phyloP scores from a whole-genome alignment of 768 basidiomycete species.

The Peribolospora baueri region DNA sequence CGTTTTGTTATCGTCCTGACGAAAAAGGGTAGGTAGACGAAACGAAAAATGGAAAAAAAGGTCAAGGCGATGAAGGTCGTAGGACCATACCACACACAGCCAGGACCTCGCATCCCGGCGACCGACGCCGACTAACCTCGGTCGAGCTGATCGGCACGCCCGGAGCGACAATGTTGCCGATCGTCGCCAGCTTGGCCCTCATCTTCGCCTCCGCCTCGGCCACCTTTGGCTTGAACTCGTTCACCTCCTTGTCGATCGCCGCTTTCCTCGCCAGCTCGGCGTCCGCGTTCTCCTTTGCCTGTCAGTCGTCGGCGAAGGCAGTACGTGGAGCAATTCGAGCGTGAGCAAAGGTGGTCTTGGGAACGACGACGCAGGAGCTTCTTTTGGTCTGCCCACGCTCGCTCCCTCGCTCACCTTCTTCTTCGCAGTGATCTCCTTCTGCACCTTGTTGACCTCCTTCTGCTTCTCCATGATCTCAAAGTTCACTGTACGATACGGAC shows the following conservation, averaged over 20 bases:
- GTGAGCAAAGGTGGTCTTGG: too few relatives aligned
- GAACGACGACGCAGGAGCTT: background rate
- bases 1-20: conserved; percentile 68
- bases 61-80: background rate
- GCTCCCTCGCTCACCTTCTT: conserved; percentile 40
- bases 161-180: conserved; percentile 83
- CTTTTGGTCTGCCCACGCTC: too few relatives aligned
- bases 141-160: conserved; percentile 61
- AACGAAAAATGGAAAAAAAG: background rate
- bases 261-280: conserved; percentile 67
- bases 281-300: conserved; percentile 81
- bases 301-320: background rate
- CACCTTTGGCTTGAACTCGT: conserved; percentile 46
- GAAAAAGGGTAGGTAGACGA: background rate
- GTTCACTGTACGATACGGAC: conserved; percentile 34
- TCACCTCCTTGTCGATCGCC: conserved; percentile 55
- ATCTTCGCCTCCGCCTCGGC: conserved; percentile 53
- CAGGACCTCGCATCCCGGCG: background rate
- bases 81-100: background rate
- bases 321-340: background rate
- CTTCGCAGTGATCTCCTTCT: conserved; percentile 83
- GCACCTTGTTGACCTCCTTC: conserved; percentile 66
- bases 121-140: conserved; percentile 35
- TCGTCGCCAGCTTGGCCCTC: conserved; percentile 50
- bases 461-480: conserved; percentile 53